phyloP scores from a whole-genome alignment of 2,329 filamentous ascomycete species.

The Fusarium cicatricum region DNA sequence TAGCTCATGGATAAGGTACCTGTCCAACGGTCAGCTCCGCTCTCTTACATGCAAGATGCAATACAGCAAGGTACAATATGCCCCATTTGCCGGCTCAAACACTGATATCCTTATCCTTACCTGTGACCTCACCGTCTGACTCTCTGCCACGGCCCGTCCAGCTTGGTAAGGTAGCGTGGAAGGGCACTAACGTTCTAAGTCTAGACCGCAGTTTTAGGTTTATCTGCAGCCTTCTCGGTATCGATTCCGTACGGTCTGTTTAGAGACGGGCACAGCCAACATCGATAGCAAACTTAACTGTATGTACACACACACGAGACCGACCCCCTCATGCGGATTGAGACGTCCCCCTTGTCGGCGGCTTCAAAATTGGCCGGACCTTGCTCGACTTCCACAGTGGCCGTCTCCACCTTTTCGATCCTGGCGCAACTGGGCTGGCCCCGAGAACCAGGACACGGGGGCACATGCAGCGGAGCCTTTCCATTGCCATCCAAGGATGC shows the following conservation, averaged over 20 bases:
- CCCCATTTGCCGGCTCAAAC: slow-evolving; percentile 25
- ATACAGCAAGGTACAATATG: too few relatives aligned
- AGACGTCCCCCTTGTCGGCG: slow-evolving; percentile 20
- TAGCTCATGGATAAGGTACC: background rate
- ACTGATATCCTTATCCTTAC: slow-evolving; percentile 7
- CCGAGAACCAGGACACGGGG: slow-evolving; percentile 43
- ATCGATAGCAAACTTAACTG: background rate
- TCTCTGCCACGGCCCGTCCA: slow-evolving; percentile 24
- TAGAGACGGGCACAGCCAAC: slow-evolving; percentile 12
- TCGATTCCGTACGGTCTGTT: slow-evolving; percentile 37
- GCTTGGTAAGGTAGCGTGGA: slow-evolving; percentile 1
- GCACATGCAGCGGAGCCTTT: slow-evolving; percentile 22
- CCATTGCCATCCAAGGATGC: slow-evolving; percentile 3
- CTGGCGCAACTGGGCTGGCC: slow-evolving; percentile 36
- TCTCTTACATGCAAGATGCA: slow-evolving; percentile 28
- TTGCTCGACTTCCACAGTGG: slow-evolving; percentile 19
- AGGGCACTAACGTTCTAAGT: slow-evolving; percentile 9
- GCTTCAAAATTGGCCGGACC: slow-evolving; percentile 6
- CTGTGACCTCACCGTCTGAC: slow-evolving; percentile 12
- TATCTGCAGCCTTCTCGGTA: slow-evolving; percentile 39
- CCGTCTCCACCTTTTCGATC: slow-evolving; percentile 35
- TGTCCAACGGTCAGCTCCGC: slow-evolving; percentile 21
- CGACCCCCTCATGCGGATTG: slow-evolving; percentile 17
- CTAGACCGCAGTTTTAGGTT: slow-evolving; percentile 27
- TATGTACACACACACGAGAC: slow-evolving; percentile 1